Base-by-base conservation (phyloP, 2,329 filamentous ascomycete genomes). In the Cladorrhinum sp. region DNA sequence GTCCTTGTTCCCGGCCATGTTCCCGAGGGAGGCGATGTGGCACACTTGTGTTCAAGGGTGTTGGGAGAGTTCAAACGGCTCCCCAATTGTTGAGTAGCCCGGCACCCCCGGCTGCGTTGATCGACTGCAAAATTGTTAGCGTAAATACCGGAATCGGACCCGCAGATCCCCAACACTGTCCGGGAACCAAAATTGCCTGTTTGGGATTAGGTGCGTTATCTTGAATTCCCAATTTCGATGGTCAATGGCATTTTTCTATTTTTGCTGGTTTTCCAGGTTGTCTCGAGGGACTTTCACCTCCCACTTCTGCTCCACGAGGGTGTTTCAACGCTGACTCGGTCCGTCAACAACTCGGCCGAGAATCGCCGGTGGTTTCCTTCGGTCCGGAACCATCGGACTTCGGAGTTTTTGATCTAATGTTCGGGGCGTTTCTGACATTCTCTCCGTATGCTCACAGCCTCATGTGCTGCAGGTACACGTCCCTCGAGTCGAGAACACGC, bases 111-210 rank as follows among this genome's bases (percentile, higher is more conserved):
- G 60, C 55, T 28, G n/a, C 28, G 57, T 46, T 55, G 60, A 60
- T 62, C 59, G 55, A 63, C 51, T 54, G 28, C 52, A 55, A 60
- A 62, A 62, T 42, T 51, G 42, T 61, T 56, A 59, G 55, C 24
- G 58, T 36, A 39, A 59, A 63, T 49, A 24, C 55, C 52, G 59
- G 64, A 66, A 57, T 58, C 63, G 66, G 67, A 70, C 70, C 70
- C 75, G 75, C 74, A 76, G 69, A 74, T 77, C 75, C 75, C 75
- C 75, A 77, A 77, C 75, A 75, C 76, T 76, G 73, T 76, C 75
- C 75, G 74, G 69, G 61, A 26, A 55, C 55, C 46, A 23, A 42
- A 50, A 53, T n/a, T 51, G 6, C 24, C 55, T 23, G 8, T 55
- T 62, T 61, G 28, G 56, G 61, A 49, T 28, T 52, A 65, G n/a